These are phyloP conservation scores for barley (Hordeum vulgare) DNA, from an alignment of 176 grass and related monocot species.

Conservation along the genomic window DNA sequence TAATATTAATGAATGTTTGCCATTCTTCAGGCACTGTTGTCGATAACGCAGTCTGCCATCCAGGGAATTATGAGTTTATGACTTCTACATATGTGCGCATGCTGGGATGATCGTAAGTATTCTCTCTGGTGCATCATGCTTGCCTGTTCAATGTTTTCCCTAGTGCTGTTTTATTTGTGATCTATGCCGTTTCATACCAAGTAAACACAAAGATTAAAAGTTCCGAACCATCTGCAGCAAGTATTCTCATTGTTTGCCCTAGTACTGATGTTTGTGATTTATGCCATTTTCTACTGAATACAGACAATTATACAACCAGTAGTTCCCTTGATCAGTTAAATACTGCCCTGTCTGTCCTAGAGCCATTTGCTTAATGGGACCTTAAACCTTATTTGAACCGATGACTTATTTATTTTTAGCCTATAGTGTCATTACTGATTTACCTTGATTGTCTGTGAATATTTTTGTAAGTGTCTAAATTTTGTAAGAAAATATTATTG, in stretches of 20 bases:
- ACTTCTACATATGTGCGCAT: slow-evolving; percentile 93
- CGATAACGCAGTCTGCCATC: slow-evolving; percentile 76
- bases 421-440: background rate
- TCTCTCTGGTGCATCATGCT: background rate
- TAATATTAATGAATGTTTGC: background rate
- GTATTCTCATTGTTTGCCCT: too few relatives aligned
- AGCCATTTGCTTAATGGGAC: background rate
- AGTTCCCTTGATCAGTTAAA: too few relatives aligned
- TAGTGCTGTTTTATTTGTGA: background rate
- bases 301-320: too few relatives aligned
- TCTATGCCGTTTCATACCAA: too few relatives aligned
- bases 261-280: too few relatives aligned
- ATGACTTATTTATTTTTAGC: background rate
- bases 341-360: too few relatives aligned
- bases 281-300: background rate
- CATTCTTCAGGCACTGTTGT: slow-evolving; percentile 74
- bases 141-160: background rate
- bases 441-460: background rate
- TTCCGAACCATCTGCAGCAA: too few relatives aligned
- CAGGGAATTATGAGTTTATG: slow-evolving; percentile 79
- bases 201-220: background rate
- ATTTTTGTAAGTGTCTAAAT: background rate
- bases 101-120: slow-evolving; percentile 79
- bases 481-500: background rate
- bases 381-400: too few relatives aligned